These are phyloP conservation scores for Nelumbo lutea DNA, from an alignment of 164 flowering plant genomes.

Conservation along the genomic window DNA sequence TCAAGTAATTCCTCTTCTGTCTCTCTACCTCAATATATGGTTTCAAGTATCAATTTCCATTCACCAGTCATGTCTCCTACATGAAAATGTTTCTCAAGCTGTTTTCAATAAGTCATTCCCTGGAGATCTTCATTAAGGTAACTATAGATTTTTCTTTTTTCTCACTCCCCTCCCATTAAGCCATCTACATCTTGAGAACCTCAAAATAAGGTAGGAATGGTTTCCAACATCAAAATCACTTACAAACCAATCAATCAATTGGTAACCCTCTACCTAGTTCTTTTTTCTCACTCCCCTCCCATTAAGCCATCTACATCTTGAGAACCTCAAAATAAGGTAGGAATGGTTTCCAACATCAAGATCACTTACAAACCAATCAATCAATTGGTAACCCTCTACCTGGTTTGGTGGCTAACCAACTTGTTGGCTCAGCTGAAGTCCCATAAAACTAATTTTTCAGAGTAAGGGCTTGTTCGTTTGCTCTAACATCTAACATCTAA, in stretches of 20 bases:
- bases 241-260: no score
- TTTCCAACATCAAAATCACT: not conserved
- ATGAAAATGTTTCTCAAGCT: not conserved
- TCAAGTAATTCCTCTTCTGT: no score
- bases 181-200: not conserved
- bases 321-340: not conserved
- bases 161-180: not conserved
- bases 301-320: not conserved
- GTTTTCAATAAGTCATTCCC: not conserved
- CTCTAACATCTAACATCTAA: no score
- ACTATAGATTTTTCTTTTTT: not conserved
- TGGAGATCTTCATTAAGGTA: not conserved
- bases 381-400: no score
- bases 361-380: no score
- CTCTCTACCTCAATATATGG: no score
- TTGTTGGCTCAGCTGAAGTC: no score
- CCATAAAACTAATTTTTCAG: no score
- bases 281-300: not conserved
- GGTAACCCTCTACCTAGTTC: not conserved
- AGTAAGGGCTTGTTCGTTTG: no score
- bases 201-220: not conserved
- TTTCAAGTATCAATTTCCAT: no score
- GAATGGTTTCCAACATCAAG: not conserved
- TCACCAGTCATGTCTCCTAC: no score
- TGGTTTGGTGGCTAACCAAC: not conserved